Base-by-base conservation (phyloP, 805 yeast species). In the Teunomyces pallodes region DNA sequence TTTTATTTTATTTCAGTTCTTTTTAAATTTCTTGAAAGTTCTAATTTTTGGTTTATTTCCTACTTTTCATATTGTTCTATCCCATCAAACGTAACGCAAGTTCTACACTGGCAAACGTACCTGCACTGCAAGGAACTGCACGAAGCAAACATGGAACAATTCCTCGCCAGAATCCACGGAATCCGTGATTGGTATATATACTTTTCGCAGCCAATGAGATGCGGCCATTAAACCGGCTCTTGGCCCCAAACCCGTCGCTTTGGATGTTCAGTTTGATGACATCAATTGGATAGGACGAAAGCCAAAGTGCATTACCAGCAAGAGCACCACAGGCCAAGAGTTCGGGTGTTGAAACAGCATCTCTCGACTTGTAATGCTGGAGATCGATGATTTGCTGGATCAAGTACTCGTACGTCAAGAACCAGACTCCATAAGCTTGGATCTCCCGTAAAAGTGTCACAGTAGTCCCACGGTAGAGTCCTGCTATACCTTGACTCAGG, bases 391-490 rank as follows among this genome's bases (percentile, higher is more conserved):
- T 66, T 45, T 59, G 58, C 41, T 66, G 67, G 57, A 84, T 79
- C 47, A 84, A 65, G 41, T 65, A 70, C 60, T 84, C 90, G 58
- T 81, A 84, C 1, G 87, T 72, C 49, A 82, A 65, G 55, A 84
- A 84, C 90, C 90, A 84, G 12, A 83, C 80, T 5, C 90, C 90
- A 57, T 85, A 84, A 0, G 89, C 87, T 61, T 84, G 89, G n/a
- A 77, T 65, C 56, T 84, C 89, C 49, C 89, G 68, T 9, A 79
- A 39, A 1, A 80, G 55, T 0, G 89, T 84, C 48, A 84, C 75
- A 3, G 67, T 54, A 13, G 70, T 64, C 0, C 89, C 89, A 46
- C 89, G 65, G 55, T 72, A 82, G 4, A 84, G 53, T 1, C 86
- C 87, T 9, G 52, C 42, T 16, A 69, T n/a, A 4, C 89, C 88